These are phyloP conservation scores for Cladorrhinum samala DNA, from an alignment of 495 filamentous ascomycete genomes.

Conservation along the genomic window DNA sequence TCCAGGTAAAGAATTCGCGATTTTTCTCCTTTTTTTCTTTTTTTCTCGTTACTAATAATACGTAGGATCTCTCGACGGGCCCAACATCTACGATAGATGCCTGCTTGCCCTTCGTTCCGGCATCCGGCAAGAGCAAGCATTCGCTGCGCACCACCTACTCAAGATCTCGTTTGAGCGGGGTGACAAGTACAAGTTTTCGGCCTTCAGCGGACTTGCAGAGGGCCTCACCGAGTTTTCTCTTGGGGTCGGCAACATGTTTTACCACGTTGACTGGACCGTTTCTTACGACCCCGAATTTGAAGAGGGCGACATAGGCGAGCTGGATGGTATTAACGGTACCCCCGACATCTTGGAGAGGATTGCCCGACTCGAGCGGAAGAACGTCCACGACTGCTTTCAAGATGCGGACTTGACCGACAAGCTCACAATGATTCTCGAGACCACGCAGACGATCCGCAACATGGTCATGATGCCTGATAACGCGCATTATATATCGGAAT, in stretches of 20 bases:
- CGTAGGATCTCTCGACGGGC: slow-evolving; percentile 57
- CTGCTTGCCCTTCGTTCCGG: slow-evolving; percentile 73
- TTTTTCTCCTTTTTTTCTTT: not conserved
- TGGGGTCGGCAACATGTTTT: slow-evolving; percentile 66
- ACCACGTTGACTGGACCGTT: slow-evolving; percentile 74
- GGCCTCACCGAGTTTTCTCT: slow-evolving; percentile 79
- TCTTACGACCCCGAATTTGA: slow-evolving; percentile 56
- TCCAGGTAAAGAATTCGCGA: slow-evolving; percentile 18
- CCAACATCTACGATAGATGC: slow-evolving; percentile 85
- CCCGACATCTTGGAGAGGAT: slow-evolving; percentile 66
- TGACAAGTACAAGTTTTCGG: slow-evolving; percentile 92
- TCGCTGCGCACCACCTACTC: slow-evolving; percentile 84
- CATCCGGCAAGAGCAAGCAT: slow-evolving; percentile 75
- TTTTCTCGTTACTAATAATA: slow-evolving; percentile 12
- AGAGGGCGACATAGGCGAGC: slow-evolving; percentile 43
- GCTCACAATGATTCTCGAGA: slow-evolving; percentile 74
- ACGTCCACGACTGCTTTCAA: slow-evolving; percentile 65
- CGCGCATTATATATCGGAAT: slow-evolving; percentile 68
- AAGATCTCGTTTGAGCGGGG: slow-evolving; percentile 92
- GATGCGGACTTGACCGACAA: slow-evolving; percentile 63
- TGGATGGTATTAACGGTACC: slow-evolving; percentile 76
- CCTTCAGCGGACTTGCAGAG: slow-evolving; percentile 84
- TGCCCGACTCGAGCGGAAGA: slow-evolving; percentile 41
- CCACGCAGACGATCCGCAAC: slow-evolving; percentile 81
- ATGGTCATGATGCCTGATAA: slow-evolving; percentile 90